Base-by-base conservation (phyloP, 352 stramenopile species). In the Phytopythium ostracodes region DNA sequence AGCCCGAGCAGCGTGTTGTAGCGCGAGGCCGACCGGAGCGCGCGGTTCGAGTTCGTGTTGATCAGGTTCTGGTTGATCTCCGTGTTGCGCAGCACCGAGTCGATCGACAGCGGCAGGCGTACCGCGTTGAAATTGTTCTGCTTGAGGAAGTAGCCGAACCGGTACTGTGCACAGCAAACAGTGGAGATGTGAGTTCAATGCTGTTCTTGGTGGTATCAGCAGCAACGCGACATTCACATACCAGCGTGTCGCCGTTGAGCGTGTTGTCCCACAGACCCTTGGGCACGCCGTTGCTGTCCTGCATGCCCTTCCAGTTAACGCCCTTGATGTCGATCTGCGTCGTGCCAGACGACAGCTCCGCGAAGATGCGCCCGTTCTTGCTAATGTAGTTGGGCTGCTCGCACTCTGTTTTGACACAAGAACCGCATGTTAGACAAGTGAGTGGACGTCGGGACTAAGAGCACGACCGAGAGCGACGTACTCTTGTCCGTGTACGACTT, bases 31-130 rank as follows among this genome's bases (percentile, higher is more conserved):
- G 66, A 70, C 11, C 56, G 73, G 44, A 95, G 69, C 53, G 82
- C 86, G 40, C 86, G 86, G 62, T 95, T 85, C 57, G 84, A 92
- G 71, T 93, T 93, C 36, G 84, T 89, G 72, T 95, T 95, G 67
- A 93, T 86, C 31, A 89, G 68, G 61, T 81, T 78, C 35, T 57
- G 61, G 61, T 79, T 67, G 52, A 91, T 77, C 2, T 80, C 68
- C 25, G 75, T 76, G 70, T 95, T 93, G 14, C 77, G 78, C 69
- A 87, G 64, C 29, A 84, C 80, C 36, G 78, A 72, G 68, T 92
- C 84, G 43, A 95, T 76, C 12, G 84, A 84, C 9, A 95, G 66
- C 36, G 86, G 75, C 12, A 95, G 71, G 20, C 86, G 86, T 53
- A 95, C 84, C 11, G 76, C 76, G 40, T 95, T 95, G 62, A 95